Conservation (phyloP, 306 rosid species). For the Dalbergia cochinchinensis region DNA sequence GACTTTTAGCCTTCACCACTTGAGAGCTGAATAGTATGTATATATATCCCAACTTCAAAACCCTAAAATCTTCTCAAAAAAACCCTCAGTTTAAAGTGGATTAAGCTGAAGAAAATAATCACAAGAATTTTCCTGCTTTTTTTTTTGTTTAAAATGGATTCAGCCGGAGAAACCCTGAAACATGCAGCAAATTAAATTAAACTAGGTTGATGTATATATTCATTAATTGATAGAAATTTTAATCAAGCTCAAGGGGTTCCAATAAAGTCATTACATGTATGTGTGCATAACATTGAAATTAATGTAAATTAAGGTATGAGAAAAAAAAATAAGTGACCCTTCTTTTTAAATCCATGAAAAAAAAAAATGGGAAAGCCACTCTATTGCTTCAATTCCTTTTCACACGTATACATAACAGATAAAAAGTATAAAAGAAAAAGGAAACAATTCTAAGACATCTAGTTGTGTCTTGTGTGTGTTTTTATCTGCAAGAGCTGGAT, state of each 20-base stretch:
- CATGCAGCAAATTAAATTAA: background rate
- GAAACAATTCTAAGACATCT: slow-evolving; percentile 26
- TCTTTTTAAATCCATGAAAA: slow-evolving; percentile 35
- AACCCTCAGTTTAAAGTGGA: background rate
- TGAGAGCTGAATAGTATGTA: background rate
- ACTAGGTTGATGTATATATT: background rate
- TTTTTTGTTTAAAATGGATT: background rate
- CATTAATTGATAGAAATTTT: background rate
- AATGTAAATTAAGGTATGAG: slow-evolving; percentile 5
- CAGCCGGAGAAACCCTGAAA: background rate
- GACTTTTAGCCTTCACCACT: background rate
- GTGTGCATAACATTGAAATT: background rate
- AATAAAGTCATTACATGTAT: background rate
- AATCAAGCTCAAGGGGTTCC: background rate
- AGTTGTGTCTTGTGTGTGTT: slow-evolving; percentile 11
- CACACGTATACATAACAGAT: background rate
- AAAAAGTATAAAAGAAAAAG: background rate
- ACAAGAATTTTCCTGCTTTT: background rate
- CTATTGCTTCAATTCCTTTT: slow-evolving; percentile 31
- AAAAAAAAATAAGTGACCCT: slow-evolving; percentile 25
- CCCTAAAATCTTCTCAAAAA: slow-evolving; percentile 30
- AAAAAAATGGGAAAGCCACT: slow-evolving; percentile 15
- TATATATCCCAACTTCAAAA: slow-evolving; percentile 5
- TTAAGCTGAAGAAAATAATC: background rate
- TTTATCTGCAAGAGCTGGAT: slow-evolving; percentile 17